A percentile compares a stretch with the other conserved stretches of the same genome.
Evolutionary conservation across 495 filamentous ascomycete genomes (phyloP).

Genomic region (Tuber aestivum): DNA sequence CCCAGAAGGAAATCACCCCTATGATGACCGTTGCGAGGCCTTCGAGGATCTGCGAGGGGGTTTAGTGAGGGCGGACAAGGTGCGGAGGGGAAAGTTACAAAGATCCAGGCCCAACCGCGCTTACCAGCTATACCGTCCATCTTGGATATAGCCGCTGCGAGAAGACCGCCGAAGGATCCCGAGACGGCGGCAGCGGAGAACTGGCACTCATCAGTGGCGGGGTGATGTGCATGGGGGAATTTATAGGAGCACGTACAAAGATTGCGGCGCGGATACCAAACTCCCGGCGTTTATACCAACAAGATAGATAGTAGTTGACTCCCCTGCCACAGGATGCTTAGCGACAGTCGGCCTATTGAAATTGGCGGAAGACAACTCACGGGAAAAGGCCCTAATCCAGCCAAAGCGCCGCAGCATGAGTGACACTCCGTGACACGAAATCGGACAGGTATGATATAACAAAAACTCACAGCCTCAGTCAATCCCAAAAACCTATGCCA

Average conservation of each 20-base stretch:
- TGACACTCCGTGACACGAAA: neutral
- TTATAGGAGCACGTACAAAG: constrained; percentile 49
- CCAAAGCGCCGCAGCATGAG: constrained; percentile 10
- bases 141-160: constrained; percentile 68
- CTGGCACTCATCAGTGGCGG: constrained; percentile 6
- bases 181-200: constrained; percentile 81
- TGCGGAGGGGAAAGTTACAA: constrained; percentile 44
- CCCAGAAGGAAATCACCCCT: constrained; percentile 69
- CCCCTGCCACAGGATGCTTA: constrained; percentile 45
- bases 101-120: constrained; percentile 79
- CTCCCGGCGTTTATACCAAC: constrained; percentile 78
- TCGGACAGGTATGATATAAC: neutral
- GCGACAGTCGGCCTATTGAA: neutral
- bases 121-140: constrained; percentile 66
- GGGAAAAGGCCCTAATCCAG: constrained; percentile 31
- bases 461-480: constrained; percentile 81
- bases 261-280: constrained; percentile 74
- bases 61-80: constrained; percentile 6
- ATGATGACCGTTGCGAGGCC: constrained; percentile 70
- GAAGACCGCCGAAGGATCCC: constrained; percentile 78
- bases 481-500: constrained; percentile 62
- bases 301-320: constrained; percentile 80
- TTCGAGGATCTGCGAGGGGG: constrained; percentile 55
- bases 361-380: constrained; percentile 10
- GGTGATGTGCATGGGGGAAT: neutral